These are phyloP conservation scores for Scytalidium lignicola DNA, from an alignment of 2,329 filamentous ascomycete genomes.

Conservation along the genomic window DNA sequence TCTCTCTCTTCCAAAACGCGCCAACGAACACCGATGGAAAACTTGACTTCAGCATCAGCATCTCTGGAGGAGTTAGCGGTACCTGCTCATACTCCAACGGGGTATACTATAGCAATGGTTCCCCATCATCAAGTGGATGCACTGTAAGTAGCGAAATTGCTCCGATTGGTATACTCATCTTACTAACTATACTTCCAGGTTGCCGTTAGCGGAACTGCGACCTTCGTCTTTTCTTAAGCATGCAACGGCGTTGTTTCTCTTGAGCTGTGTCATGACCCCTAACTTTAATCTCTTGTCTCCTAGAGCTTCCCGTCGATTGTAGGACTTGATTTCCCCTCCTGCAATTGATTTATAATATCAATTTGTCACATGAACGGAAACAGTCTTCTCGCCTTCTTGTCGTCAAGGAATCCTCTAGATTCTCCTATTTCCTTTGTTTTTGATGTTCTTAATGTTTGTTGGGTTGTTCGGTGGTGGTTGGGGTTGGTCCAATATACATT, in stretches of 20 bases:
- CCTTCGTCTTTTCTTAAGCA: conserved; percentile 17
- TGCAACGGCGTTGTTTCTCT: background rate
- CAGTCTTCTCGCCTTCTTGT: conserved; percentile 15
- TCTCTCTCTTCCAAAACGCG: conserved; percentile 79
- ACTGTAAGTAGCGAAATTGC: conserved; percentile 25
- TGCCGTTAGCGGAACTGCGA: conserved; percentile 15
- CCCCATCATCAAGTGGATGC: conserved; percentile 24
- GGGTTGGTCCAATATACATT: background rate
- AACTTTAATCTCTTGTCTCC: background rate
- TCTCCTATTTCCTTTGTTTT: conserved; percentile 26
- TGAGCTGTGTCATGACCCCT: background rate
- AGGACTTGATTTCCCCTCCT: conserved; percentile 15
- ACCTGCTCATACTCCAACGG: conserved; percentile 23
- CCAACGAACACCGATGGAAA: conserved; percentile 62
- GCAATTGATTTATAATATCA: conserved; percentile 10
- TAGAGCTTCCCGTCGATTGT: conserved; percentile 8
- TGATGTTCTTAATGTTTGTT: conserved; percentile 29
- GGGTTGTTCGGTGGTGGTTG: conserved; percentile 20
- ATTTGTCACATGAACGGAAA: conserved; percentile 14
- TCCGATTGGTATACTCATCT: background rate
- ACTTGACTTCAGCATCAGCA: conserved; percentile 75
- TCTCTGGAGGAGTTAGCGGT: conserved; percentile 50
- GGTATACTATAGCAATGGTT: conserved; percentile 24
- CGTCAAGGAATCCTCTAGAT: conserved; percentile 14
- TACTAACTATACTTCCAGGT: conserved; percentile 20